A percentile compares a stretch with the other conserved stretches of the same genome.
phyloP scores from a whole-genome alignment of 331 rosid genomes.

The Rosa hybrid region DNA sequence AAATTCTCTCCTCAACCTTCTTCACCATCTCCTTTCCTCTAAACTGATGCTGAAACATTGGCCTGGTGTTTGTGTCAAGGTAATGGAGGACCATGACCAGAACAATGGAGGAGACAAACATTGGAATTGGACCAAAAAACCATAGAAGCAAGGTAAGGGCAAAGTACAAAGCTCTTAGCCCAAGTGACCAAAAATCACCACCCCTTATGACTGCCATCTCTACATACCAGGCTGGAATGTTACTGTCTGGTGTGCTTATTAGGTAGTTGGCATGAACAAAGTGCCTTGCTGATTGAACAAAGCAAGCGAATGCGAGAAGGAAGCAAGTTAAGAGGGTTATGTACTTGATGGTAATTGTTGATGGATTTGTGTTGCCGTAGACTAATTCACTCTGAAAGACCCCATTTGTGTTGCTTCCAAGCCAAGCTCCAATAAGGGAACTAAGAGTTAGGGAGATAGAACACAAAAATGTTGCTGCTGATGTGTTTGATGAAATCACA shows the following conservation, averaged over 20 bases:
- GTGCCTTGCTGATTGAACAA: constrained; percentile 69
- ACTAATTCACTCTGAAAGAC: constrained; percentile 47
- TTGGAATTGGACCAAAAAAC: constrained; percentile 87
- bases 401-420: constrained; percentile 41
- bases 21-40: not conserved
- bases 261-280: constrained; percentile 76
- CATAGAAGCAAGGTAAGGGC: constrained; percentile 67
- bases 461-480: constrained; percentile 64
- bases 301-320: constrained; percentile 69
- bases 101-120: constrained; percentile 54
- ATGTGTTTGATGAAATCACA: constrained; percentile 51
- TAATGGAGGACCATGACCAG: constrained; percentile 48
- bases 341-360: constrained; percentile 57
- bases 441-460: constrained; percentile 65
- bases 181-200: constrained; percentile 74
- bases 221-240: constrained; percentile 47
- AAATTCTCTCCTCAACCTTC: not conserved
- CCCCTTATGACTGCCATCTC: constrained; percentile 73
- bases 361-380: constrained; percentile 61
- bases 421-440: constrained; percentile 82
- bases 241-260: constrained; percentile 53
- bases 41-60: constrained; percentile 21
- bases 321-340: constrained; percentile 56
- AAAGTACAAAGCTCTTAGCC: constrained; percentile 71
- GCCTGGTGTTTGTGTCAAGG: constrained; percentile 46